These are phyloP conservation scores for Arxiozyma telluris DNA, from an alignment of 1,139 yeast genomes.

Conservation along the genomic window DNA sequence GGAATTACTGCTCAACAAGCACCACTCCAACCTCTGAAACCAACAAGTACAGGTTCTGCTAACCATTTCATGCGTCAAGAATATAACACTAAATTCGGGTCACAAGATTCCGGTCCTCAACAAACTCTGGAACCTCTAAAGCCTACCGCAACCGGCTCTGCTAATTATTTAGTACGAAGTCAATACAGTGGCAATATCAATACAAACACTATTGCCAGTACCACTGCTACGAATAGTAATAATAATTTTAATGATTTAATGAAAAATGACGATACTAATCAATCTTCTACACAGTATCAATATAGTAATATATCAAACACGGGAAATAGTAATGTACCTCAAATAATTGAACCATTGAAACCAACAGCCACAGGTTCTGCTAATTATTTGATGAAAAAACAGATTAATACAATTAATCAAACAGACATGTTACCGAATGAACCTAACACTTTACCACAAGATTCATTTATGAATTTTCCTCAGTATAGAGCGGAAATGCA, in stretches of 20 bases:
- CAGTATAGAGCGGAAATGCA: constrained; percentile 2
- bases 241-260: background rate
- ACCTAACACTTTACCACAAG: background rate
- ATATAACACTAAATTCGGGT: background rate
- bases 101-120: constrained; percentile 8
- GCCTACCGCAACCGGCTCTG: constrained; percentile 52
- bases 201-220: background rate
- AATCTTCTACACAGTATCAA: background rate
- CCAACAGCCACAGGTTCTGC: constrained; percentile 31
- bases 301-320: background rate
- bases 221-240: background rate
- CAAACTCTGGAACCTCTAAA: constrained; percentile 32
- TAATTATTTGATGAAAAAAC: constrained; percentile 24
- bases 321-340: background rate
- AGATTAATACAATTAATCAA: constrained; percentile 14
- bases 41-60: constrained; percentile 30
- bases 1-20: background rate
- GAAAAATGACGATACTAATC: background rate
- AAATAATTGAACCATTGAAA: constrained; percentile 14
- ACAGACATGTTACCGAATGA: background rate
- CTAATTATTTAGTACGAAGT: constrained; percentile 28
- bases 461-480: constrained; percentile 10
- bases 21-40: constrained; percentile 34
- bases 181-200: constrained; percentile 6
- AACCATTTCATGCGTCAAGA: constrained; percentile 12